Percentiles rank a stretch among this genome's conserved stretches.
Evolutionary conservation across 2,329 filamentous ascomycete genomes (phyloP).

Genomic region (Epichloe gansuensis): DNA sequence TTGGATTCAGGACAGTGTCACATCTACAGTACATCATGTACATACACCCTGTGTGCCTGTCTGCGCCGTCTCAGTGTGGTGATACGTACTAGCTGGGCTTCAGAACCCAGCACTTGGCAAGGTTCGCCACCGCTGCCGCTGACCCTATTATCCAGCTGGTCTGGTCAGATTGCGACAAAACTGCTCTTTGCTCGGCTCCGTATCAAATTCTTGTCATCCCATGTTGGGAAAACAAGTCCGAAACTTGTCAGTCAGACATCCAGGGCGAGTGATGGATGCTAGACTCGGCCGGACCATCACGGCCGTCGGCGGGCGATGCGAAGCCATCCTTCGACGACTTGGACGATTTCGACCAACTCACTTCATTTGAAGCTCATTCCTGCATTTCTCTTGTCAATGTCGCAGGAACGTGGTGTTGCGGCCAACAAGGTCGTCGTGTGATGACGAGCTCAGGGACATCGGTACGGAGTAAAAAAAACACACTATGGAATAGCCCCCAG

Average conservation of each 20-base stretch:
- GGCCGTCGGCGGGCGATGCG: neutral
- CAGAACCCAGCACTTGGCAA: neutral
- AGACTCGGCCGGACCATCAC: neutral
- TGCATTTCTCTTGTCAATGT: too few species aligned
- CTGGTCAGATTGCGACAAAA: neutral
- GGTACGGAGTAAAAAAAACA: too few species aligned
- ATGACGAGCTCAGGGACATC: too few species aligned
- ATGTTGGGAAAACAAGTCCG: neutral
- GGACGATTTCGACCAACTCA: too few species aligned
- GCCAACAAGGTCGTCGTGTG: too few species aligned
- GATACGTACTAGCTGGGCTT: neutral
- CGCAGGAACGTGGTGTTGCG: too few species aligned
- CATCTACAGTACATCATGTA: neutral
- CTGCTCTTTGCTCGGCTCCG: neutral
- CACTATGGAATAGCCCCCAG: too few species aligned
- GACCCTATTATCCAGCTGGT: neutral
- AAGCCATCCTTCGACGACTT: neutral
- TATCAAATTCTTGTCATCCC: neutral
- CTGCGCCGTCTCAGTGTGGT: neutral
- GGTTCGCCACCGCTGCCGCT: neutral
- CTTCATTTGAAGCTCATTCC: too few species aligned
- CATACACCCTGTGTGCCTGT: too few species aligned
- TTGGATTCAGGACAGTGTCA: neutral
- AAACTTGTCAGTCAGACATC: neutral
- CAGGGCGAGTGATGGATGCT: neutral